These are phyloP conservation scores for Nakataea oryzae DNA, from an alignment of 2,329 filamentous ascomycete genomes.

Conservation along the genomic window DNA sequence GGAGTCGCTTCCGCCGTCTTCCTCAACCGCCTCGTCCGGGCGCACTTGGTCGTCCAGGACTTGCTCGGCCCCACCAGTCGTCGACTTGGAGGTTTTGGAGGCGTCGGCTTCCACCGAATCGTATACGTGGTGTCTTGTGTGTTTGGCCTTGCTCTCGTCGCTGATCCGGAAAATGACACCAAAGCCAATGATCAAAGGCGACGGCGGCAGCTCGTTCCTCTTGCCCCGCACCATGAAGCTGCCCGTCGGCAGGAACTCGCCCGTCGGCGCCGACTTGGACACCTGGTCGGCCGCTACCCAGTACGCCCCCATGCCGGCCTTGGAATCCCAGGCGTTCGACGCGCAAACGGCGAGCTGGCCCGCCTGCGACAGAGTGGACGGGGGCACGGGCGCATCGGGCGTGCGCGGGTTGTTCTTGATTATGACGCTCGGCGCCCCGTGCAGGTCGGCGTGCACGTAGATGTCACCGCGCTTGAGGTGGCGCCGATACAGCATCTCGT, in stretches of 20 bases:
- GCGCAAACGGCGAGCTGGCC: slow-evolving; percentile 76
- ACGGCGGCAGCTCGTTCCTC: slow-evolving; percentile 85
- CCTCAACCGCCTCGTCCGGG: slow-evolving; percentile 8
- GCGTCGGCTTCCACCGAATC: slow-evolving; percentile 6
- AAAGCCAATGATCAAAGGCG: slow-evolving; percentile 79
- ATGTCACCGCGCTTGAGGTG: slow-evolving; percentile 83
- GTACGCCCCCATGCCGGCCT: slow-evolving; percentile 91
- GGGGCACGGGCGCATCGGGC: slow-evolving; percentile 78
- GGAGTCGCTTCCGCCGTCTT: slow-evolving; percentile 12
- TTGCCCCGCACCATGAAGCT: slow-evolving; percentile 73
- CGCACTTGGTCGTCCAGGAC: slow-evolving; percentile 9
- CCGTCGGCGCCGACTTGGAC: slow-evolving; percentile 69
- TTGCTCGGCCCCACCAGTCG: slow-evolving; percentile 6
- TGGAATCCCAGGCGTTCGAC: slow-evolving; percentile 90
- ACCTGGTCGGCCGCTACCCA: slow-evolving; percentile 91
- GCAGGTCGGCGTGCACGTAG: slow-evolving; percentile 83
- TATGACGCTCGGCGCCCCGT: slow-evolving; percentile 74
- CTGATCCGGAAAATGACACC: slow-evolving; percentile 82
- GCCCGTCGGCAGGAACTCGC: slow-evolving; percentile 70
- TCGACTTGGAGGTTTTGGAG: neutral
- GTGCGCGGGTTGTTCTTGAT: slow-evolving; percentile 78
- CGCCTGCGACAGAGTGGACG: slow-evolving; percentile 83
- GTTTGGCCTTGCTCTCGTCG: slow-evolving; percentile 72
- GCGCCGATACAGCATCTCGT: slow-evolving; percentile 80
- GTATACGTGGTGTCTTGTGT: slow-evolving; percentile 55